Evolutionary conservation across 805 yeast genomes (phyloP), one percentile per base, ranked within the genome.

Genomic region (Starmerella khaoyaiensis): DNA sequence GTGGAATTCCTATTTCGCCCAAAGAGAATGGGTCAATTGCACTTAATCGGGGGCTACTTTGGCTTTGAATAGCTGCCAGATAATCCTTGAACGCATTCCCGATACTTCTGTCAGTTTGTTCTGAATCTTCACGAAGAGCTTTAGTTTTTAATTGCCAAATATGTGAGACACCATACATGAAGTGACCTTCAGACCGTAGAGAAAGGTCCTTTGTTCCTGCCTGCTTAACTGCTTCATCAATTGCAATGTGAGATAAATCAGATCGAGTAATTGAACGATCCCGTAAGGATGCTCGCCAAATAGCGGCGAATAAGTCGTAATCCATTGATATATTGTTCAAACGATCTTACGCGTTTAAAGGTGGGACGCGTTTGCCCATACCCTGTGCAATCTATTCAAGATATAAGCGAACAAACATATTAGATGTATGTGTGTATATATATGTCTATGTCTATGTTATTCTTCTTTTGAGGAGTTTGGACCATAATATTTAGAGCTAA

Each of bases 111-210:
- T 46, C 45, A 8, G 45, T 34, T 5, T 26, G 25, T 3, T 15
- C 18, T 3, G 44, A 34, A 31, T 46, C 50, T n/a, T 36, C 29
- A 4, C 36, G 31, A 19, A 46, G 36, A 11, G 22, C 21, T 9
- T 30, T 14, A 4, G 45, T 43, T n/a, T 39, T 35, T 17, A 33
- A 31, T 21, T 21, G 39, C 28, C 41, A 34, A 26, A 46, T 46
- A 30, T 35, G 45, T 18, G 47, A 30, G 17, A 46, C 33, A 17
- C 50, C 50, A 31, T 37, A 42, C 22, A 42, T 35, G 22, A 35
- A 28, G 29, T 46, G 47, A 18, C 49, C 47, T 31, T 46, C 50
- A 17, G 39, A 39, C n/a, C 48, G 42, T 17, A 46, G 41, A 12
- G 49, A 32, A 31, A 39, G 5, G 5, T 23, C 25, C 10, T 25